Percentiles rank a stretch among this genome's conserved stretches.
Evolutionary conservation across 345 rosid genomes (phyloP).

Genomic region (Firmiana major): DNA sequence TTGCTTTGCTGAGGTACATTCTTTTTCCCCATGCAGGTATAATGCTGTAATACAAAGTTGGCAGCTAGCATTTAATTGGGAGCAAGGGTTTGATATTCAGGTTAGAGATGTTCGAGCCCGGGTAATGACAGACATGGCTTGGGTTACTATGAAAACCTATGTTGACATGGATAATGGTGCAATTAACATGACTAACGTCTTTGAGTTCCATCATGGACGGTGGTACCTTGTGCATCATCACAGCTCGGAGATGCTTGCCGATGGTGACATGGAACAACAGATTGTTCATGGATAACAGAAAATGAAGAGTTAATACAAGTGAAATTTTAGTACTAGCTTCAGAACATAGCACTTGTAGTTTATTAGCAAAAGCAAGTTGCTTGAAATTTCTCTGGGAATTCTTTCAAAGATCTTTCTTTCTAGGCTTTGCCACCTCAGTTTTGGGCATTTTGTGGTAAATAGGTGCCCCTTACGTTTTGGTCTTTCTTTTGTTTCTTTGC

Average conservation of each 20-base stretch:
- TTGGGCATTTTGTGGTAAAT: slow-evolving; percentile 28
- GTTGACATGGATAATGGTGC: slow-evolving; percentile 65
- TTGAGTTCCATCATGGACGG: slow-evolving; percentile 70
- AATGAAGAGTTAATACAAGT: slow-evolving; percentile 17
- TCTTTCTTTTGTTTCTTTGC: background rate
- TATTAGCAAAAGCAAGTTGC: slow-evolving; percentile 23
- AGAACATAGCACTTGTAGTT: slow-evolving; percentile 29
- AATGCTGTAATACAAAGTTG: slow-evolving; percentile 91
- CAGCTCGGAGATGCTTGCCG: slow-evolving; percentile 50
- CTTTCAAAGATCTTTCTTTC: slow-evolving; percentile 21
- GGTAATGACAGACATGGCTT: slow-evolving; percentile 85
- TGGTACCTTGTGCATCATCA: slow-evolving; percentile 99
- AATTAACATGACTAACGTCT: slow-evolving; percentile 72
- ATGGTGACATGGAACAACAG: slow-evolving; percentile 34
- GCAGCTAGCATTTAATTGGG: slow-evolving; percentile 89
- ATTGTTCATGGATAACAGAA: slow-evolving; percentile 39
- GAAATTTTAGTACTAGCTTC: slow-evolving; percentile 26
- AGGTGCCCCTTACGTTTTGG: background rate
- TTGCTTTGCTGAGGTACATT: background rate
- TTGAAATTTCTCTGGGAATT: slow-evolving; percentile 29
- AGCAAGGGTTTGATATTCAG: slow-evolving; percentile 75
- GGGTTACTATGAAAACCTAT: slow-evolving; percentile 88
- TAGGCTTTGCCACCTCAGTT: slow-evolving; percentile 27
- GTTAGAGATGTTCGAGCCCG: slow-evolving; percentile 74
- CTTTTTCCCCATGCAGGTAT: slow-evolving; percentile 46